Evolutionary conservation across 2,329 filamentous ascomycete genomes (phyloP).

Genomic region (Aureobasidium zeae): DNA sequence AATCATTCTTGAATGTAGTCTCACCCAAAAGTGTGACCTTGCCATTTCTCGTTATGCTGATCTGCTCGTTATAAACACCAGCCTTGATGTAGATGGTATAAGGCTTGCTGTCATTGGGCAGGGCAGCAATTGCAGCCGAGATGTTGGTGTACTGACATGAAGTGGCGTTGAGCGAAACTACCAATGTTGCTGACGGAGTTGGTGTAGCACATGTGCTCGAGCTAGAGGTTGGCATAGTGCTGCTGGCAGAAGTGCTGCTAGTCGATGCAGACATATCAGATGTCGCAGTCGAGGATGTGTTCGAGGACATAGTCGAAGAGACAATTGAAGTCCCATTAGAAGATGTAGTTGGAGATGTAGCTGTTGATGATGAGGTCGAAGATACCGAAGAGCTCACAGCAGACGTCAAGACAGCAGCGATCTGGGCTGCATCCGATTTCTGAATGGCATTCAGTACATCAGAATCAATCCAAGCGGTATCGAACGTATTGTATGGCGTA

Average conservation of each 20-base stretch:
- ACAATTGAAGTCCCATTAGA: neutral
- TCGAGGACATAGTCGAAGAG: neutral
- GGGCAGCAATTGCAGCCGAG: conserved; percentile 36
- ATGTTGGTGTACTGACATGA: conserved; percentile 35
- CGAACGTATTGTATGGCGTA: conserved; percentile 27
- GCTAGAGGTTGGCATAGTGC: conserved; percentile 18
- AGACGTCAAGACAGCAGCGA: conserved; percentile 10
- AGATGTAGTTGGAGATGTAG: conserved; percentile 17
- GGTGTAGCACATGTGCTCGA: conserved; percentile 18
- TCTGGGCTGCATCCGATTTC: conserved; percentile 25
- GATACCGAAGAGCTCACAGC: neutral
- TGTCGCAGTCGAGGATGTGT: conserved; percentile 16
- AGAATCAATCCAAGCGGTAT: conserved; percentile 33
- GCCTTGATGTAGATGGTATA: conserved; percentile 35
- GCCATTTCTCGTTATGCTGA: conserved; percentile 34
- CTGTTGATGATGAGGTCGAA: conserved; percentile 9
- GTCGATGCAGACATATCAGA: conserved; percentile 15
- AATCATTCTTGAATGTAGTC: conserved; percentile 29
- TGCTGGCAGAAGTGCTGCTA: conserved; percentile 17
- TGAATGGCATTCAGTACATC: conserved; percentile 28
- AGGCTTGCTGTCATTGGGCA: conserved; percentile 34
- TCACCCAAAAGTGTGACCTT: conserved; percentile 32
- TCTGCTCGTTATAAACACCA: conserved; percentile 37
- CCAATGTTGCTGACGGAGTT: conserved; percentile 29
- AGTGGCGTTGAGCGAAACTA: conserved; percentile 24